Percentiles rank a stretch among this genome's conserved stretches.
Conservation (phyloP, 495 filamentous ascomycete species). For the Aspergillus coremiiformis region DNA sequence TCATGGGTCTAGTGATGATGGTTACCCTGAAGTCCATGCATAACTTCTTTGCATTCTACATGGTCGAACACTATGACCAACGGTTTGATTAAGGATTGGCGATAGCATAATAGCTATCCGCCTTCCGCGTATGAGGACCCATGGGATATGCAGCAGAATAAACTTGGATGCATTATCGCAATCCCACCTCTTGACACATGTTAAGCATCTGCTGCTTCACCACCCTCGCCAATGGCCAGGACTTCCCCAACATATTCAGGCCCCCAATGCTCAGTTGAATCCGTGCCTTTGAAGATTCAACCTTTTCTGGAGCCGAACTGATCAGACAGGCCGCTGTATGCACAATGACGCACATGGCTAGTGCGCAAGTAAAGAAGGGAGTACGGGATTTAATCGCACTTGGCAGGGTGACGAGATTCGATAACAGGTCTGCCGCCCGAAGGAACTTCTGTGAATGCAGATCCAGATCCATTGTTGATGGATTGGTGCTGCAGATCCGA, state of each 20-base stretch:
- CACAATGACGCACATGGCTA: constrained; percentile 43
- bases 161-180: background rate
- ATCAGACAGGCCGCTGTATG: constrained; percentile 45
- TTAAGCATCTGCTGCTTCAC: constrained; percentile 53
- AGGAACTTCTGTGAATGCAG: constrained; percentile 64
- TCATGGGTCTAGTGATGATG: background rate
- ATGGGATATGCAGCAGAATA: background rate
- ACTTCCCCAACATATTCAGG: constrained; percentile 54
- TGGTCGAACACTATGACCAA: background rate
- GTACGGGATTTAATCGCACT: constrained; percentile 57
- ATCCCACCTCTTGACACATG: constrained; percentile 16
- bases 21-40: too few relatives aligned
- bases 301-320: constrained; percentile 45
- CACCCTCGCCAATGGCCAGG: constrained; percentile 60
- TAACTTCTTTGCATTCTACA: background rate
- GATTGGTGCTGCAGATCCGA: constrained; percentile 24
- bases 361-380: constrained; percentile 70
- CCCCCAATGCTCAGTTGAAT: constrained; percentile 67
- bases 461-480: constrained; percentile 29
- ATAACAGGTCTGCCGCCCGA: constrained; percentile 60
- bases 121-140: background rate
- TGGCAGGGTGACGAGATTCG: constrained; percentile 65
- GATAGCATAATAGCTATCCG: background rate
- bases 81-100: background rate
- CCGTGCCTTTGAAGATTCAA: constrained; percentile 53